phyloP scores from a whole-genome alignment of 768 basidiomycete genomes.

The Panellus pusillus region DNA sequence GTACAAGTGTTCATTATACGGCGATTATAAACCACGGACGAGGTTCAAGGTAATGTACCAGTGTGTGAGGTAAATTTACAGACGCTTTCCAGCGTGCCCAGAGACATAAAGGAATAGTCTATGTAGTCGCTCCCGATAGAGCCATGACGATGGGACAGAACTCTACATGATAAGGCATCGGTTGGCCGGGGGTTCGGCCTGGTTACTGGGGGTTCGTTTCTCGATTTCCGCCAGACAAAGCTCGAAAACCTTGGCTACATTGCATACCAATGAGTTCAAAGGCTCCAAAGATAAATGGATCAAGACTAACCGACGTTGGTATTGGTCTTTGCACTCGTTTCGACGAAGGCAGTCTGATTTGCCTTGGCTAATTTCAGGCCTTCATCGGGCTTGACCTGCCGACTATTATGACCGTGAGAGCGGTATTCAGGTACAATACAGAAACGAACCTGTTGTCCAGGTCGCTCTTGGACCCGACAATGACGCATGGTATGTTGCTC shows the following conservation, averaged over 20 bases:
- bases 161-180: conserved; percentile 58
- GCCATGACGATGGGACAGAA: neutral
- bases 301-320: conserved; percentile 78
- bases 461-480: conserved; percentile 93
- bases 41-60: conserved; percentile 13
- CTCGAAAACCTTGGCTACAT: conserved; percentile 79
- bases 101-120: conserved; percentile 16
- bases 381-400: conserved; percentile 74
- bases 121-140: conserved; percentile 11
- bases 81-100: conserved; percentile 26
- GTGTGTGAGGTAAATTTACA: conserved; percentile 34
- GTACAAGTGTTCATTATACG: conserved; percentile 17
- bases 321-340: conserved; percentile 91
- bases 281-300: neutral
- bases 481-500: conserved; percentile 86
- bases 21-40: conserved; percentile 15
- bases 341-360: conserved; percentile 78
- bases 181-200: conserved; percentile 43
- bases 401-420: conserved; percentile 38
- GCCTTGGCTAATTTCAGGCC: conserved; percentile 73
- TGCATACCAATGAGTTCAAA: conserved; percentile 1
- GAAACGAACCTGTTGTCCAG: conserved; percentile 65
- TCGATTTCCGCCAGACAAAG: conserved; percentile 83
- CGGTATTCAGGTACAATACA: conserved; percentile 16
- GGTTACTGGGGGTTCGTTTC: conserved; percentile 51